These are phyloP conservation scores for Fusarium sublunatum DNA, from an alignment of 2,329 filamentous ascomycete species.

Conservation along the genomic window DNA sequence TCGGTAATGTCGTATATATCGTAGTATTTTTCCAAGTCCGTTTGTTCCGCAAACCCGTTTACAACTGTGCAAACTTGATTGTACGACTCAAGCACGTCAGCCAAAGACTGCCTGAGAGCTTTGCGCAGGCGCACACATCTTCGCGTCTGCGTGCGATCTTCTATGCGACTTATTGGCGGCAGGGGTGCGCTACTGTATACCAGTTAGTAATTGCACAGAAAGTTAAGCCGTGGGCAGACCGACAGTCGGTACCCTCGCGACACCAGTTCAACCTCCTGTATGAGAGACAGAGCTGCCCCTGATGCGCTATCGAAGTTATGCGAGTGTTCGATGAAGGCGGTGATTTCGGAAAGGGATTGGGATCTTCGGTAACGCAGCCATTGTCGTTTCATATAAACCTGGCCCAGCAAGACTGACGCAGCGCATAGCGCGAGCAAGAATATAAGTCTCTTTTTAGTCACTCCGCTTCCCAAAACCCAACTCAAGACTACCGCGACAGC, in stretches of 20 bases:
- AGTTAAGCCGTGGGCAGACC: conserved; percentile 47
- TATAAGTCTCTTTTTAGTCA: conserved; percentile 67
- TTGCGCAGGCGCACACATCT: conserved; percentile 84
- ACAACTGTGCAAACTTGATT: conserved; percentile 76
- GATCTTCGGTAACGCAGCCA: conserved; percentile 83
- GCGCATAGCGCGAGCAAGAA: conserved; percentile 64
- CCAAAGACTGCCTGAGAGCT: conserved; percentile 76
- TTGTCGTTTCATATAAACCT: conserved; percentile 79
- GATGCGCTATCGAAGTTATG: conserved; percentile 84
- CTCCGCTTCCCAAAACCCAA: conserved; percentile 70
- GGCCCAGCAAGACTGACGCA: conserved; percentile 66
- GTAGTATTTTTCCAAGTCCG: conserved; percentile 90
- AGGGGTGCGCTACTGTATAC: conserved; percentile 79
- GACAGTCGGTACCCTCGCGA: conserved; percentile 89
- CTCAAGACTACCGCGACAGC: conserved; percentile 78
- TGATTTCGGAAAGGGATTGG: conserved; percentile 76
- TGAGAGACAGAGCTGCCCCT: conserved; percentile 79
- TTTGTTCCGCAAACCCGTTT: conserved; percentile 78
- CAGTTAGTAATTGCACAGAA: conserved; percentile 2
- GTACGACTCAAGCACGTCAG: conserved; percentile 76
- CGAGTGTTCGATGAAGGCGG: conserved; percentile 75
- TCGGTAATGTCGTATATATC: conserved; percentile 87
- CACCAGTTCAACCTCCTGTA: conserved; percentile 96
- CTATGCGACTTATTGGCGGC: conserved; percentile 90
- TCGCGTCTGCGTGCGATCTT: conserved; percentile 81